A percentile compares a stretch with the other conserved stretches of the same genome.
phyloP scores from a whole-genome alignment of 2,329 filamentous ascomycete species.

The Catunica adiposa region DNA sequence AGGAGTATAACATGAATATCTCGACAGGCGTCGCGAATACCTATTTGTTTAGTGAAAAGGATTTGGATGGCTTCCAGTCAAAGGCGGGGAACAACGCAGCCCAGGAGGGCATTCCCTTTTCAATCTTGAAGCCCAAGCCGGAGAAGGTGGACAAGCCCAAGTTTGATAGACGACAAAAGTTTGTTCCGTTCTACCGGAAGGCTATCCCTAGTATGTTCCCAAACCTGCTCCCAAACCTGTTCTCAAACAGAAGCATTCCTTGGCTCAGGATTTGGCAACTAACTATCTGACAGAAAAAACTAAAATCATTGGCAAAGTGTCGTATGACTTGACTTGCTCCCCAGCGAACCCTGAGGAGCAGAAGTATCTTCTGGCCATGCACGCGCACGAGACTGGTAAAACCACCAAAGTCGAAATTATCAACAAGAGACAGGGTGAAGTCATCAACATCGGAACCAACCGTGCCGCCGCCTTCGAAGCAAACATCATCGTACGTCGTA shows the following conservation, averaged over 20 bases:
- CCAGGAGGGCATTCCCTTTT: conserved; percentile 41
- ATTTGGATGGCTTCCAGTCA: conserved; percentile 40
- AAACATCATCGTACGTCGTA: conserved; percentile 39
- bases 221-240: no score
- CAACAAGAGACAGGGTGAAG: conserved; percentile 25
- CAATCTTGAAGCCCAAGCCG: conserved; percentile 32
- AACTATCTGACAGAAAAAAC: conserved; percentile 49
- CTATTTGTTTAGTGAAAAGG: conserved; percentile 72
- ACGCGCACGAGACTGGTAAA: conserved; percentile 34
- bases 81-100: conserved; percentile 42
- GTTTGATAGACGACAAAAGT: conserved; percentile 24
- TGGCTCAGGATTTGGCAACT: neutral
- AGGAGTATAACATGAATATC: conserved; percentile 71
- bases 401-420: conserved; percentile 26
- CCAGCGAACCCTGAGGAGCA: conserved; percentile 58
- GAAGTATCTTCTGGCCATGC: conserved; percentile 43
- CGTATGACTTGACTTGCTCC: conserved; percentile 60
- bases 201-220: conserved; percentile 43
- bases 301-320: conserved; percentile 52
- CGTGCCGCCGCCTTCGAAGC: conserved; percentile 24
- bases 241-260: neutral
- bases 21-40: conserved; percentile 57
- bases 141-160: conserved; percentile 30
- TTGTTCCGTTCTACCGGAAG: conserved; percentile 47
- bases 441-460: conserved; percentile 11